Evolutionary conservation across 1,139 yeast genomes (phyloP).

Genomic region (Yarrowia galli): DNA sequence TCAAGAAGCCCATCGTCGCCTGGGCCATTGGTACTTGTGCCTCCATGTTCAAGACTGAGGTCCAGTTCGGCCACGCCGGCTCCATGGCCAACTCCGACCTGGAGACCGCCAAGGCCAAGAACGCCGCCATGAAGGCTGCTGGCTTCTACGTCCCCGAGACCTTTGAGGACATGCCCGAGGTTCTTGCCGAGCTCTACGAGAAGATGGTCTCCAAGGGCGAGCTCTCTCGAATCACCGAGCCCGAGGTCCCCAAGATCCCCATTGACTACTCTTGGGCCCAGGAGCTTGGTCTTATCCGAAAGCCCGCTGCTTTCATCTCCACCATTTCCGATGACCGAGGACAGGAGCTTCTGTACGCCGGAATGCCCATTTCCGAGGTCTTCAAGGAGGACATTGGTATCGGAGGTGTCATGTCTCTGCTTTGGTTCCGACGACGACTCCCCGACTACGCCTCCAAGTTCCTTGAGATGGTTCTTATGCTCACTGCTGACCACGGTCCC

Average conservation of each 20-base stretch:
- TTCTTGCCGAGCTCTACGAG: conserved; percentile 52
- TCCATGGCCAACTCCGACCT: conserved; percentile 57
- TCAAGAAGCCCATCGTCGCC: conserved; percentile 58
- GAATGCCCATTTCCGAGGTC: conserved; percentile 58
- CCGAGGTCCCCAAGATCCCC: conserved; percentile 58
- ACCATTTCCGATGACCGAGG: conserved; percentile 60
- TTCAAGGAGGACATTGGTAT: conserved; percentile 58
- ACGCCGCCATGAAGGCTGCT: conserved; percentile 57
- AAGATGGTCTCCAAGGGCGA: conserved; percentile 52
- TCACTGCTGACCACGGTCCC: conserved; percentile 59
- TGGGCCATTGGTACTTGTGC: conserved; percentile 61
- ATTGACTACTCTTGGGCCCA: conserved; percentile 59
- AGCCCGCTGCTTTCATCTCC: conserved; percentile 58
- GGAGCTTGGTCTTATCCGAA: conserved; percentile 57
- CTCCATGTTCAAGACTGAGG: conserved; percentile 59
- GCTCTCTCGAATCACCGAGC: conserved; percentile 54
- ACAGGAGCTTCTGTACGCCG: conserved; percentile 57
- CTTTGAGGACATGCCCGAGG: conserved; percentile 57
- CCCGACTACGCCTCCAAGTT: conserved; percentile 57
- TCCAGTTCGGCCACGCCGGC: conserved; percentile 59
- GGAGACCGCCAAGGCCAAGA: conserved; percentile 57
- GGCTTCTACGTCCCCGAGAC: conserved; percentile 57
- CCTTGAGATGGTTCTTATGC: conserved; percentile 58
- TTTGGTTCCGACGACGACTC: conserved; percentile 57
- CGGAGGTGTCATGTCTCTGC: conserved; percentile 58